A percentile compares a stretch with the other conserved stretches of the same genome.
Conservation (phyloP, 2,329 filamentous ascomycete genomes). For the Helotiales sp. region DNA sequence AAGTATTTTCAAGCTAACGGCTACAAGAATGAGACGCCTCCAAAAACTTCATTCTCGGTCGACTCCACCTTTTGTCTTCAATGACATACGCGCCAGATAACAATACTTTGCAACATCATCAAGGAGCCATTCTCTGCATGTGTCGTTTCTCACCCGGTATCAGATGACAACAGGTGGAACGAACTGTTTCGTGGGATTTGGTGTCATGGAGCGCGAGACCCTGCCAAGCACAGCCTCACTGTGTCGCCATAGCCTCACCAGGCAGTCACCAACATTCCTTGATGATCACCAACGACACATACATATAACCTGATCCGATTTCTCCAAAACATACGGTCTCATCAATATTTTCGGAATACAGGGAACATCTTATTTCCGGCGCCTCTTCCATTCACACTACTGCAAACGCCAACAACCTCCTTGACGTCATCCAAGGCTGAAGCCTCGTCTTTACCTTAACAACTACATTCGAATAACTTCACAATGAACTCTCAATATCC, state of each 20-base stretch:
- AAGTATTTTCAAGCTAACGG: no score
- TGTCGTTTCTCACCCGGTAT: background rate
- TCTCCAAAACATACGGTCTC: background rate
- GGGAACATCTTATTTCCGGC: background rate
- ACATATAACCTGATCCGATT: background rate
- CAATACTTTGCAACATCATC: no score
- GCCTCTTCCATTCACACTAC: background rate
- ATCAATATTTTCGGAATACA: background rate
- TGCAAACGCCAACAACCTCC: background rate
- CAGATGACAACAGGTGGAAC: background rate
- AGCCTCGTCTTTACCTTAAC: slow-evolving; percentile 7
- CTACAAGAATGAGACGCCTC: no score
- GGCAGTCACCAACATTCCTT: slow-evolving; percentile 3
- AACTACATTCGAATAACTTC: background rate
- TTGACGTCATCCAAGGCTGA: slow-evolving; percentile 16
- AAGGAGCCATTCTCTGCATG: no score
- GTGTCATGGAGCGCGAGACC: background rate
- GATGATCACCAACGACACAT: background rate
- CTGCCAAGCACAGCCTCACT: background rate
- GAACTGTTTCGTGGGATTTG: background rate
- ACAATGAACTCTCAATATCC: slow-evolving; percentile 11
- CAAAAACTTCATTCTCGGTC: no score
- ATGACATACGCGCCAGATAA: no score
- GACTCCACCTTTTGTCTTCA: no score
- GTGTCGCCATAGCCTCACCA: slow-evolving; percentile 6